Evolutionary conservation across 176 grass and related monocot species (phyloP), one percentile per base, ranked within the genome.

Genomic region (Rhynchospora breviuscula): DNA sequence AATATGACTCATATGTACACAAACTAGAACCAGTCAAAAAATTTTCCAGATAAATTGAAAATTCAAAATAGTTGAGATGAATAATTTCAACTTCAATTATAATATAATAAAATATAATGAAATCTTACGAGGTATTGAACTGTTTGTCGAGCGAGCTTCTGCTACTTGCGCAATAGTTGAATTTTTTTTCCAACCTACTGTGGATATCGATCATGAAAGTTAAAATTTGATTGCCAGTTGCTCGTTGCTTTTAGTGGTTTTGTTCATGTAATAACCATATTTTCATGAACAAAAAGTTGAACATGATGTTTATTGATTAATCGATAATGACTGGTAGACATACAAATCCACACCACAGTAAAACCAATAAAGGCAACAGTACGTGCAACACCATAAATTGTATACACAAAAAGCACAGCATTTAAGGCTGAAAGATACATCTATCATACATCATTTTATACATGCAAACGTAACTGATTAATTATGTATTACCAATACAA

Each of bases 391-490:
- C 59, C 54, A 81, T 63, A 80, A 80, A 80, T 60, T 60, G 59
- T 80, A 63, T 58, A 62, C 25, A 63, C 46, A 63, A 56, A 62
- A 62, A 59, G 26, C 49, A 56, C 51, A 60, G 31, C 78, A 80
- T 63, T 80, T 61, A 80, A 80, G 45, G 78, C 56, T 80, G 78
- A 63, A 47, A 80, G 57, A 60, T 63, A 80, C 78, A 45, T 62
- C 29, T 80, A 48, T 29, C 72, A 76, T 53, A 76, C 45, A 73
- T 73, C 49, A 40, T 67, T 7, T 67, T 7, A 2, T 59, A 59
- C 58, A n/a, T 19, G n/a, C 10, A 59, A 19, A 59, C 5, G 7
- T 76, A 31, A 76, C 8, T 62, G 23, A 62, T 23, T 26, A 76
- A 76, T 54, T 78, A 81, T 60, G 44, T 46, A 64, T 15, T 22